Base-by-base conservation (phyloP, 2,329 filamentous ascomycete genomes). In the Claviceps sp. region DNA sequence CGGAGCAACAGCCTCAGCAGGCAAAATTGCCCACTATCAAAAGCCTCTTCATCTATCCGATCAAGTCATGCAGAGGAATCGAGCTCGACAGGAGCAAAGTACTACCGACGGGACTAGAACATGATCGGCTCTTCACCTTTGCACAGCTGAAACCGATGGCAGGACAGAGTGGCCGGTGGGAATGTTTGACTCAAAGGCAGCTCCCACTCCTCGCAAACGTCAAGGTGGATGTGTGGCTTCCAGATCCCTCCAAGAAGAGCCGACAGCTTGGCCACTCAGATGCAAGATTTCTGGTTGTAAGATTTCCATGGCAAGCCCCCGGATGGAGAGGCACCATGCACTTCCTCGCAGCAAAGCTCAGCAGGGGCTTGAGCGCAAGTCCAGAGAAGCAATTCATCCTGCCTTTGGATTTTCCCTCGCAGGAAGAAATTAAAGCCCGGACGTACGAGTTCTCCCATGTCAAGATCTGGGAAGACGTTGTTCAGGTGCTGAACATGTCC, bases 61-160 rank as follows among this genome's bases (percentile, higher is more conserved):
- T 95, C 65, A 91, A 94, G 69, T 88, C 85, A 52, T 95, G 88
- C 65, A 73, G 72, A 52, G 86, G 85, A 30, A 81, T 95, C 51
- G 87, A 93, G 67, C 67, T 95, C 47, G 69, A 77, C 50, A 70
- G 75, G 55, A 79, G 78, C 54, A 76, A 79, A 51, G 75, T 93
- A 16, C 68, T 87, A 46, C 71, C 79, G 5, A 79, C 79, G 2
- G 88, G 89, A 2, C 73, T 95, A 52, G 78, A 84, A 63, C 86
- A 85, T 65, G 89, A 96, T 67, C 80, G 88, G 5, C 78, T 91
- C 58, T 95, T 89, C 70, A 84, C 81, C 47, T 87, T 96, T 63
- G 88, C 86, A 1, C 84, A 90, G 65, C 71, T 56, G 43, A 58
- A 55, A 53, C 51, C 48, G 37, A 52, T 24, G 53, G 47, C 41